A percentile compares a stretch with the other conserved stretches of the same genome.
Evolutionary conservation across 192 early-diverging fungal species (phyloP).

Genomic region (Helicostylum pulchrum): DNA sequence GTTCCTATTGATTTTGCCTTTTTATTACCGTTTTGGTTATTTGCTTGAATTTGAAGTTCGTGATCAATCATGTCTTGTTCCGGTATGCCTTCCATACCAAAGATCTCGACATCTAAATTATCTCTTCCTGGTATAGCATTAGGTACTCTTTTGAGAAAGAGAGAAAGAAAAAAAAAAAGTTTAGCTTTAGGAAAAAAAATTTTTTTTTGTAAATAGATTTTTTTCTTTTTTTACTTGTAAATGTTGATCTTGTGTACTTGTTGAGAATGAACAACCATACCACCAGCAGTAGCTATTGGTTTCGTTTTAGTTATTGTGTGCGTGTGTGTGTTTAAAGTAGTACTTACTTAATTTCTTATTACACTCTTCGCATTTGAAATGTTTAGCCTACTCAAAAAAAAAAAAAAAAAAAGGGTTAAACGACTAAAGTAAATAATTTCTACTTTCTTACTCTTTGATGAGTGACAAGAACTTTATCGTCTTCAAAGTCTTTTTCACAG

Average conservation of each 20-base stretch:
- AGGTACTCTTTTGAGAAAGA: conserved; percentile 58
- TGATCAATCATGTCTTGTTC: conserved; percentile 72
- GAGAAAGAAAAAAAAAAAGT: not conserved
- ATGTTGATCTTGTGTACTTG: conserved; percentile 94
- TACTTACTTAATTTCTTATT: conserved; percentile 51
- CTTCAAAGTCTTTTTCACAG: conserved; percentile 94
- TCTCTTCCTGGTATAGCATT: conserved; percentile 86
- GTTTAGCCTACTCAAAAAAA: conserved; percentile 57
- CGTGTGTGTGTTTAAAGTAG: not conserved
- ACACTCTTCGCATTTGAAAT: conserved; percentile 90
- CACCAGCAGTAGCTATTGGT: conserved; percentile 79
- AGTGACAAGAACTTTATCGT: conserved; percentile 88
- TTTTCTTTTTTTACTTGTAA: conserved; percentile 48
- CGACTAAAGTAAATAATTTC: too few species aligned
- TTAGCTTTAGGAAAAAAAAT: not conserved
- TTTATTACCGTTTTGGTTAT: conserved; percentile 39
- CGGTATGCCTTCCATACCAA: conserved; percentile 93
- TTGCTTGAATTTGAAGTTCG: conserved; percentile 41
- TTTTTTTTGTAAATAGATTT: not conserved
- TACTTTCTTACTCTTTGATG: conserved; percentile 68
- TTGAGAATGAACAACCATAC: conserved; percentile 83
- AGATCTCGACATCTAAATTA: conserved; percentile 85
- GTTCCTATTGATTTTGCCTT: conserved; percentile 40
- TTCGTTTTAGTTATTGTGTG: not conserved
- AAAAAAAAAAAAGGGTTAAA: not conserved